Conservation (phyloP, 495 filamentous ascomycete species). For the Lasiosphaeria hispida region DNA sequence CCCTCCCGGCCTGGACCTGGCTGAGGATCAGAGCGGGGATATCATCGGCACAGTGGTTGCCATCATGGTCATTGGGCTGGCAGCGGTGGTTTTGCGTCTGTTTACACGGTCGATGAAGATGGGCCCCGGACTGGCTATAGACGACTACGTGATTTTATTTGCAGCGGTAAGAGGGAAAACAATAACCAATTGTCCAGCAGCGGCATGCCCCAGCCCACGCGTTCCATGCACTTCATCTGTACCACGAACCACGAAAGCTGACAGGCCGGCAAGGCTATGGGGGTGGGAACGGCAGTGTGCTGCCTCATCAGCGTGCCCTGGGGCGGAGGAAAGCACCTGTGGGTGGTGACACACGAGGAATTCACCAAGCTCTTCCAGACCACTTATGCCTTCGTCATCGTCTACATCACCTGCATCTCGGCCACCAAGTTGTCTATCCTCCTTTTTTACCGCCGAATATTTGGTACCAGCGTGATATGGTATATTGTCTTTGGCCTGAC, state of each 20-base stretch:
- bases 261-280: slow-evolving; percentile 12
- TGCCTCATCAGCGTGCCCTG: slow-evolving; percentile 20
- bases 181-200: background rate
- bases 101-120: slow-evolving; percentile 14
- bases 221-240: too few relatives aligned
- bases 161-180: slow-evolving; percentile 13
- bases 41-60: slow-evolving; percentile 23
- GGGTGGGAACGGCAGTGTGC: slow-evolving; percentile 22
- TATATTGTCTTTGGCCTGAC: slow-evolving; percentile 17
- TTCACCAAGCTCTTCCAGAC: slow-evolving; percentile 26
- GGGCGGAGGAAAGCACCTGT: slow-evolving; percentile 24
- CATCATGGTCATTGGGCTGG: slow-evolving; percentile 20
- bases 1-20: slow-evolving; percentile 17
- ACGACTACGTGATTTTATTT: slow-evolving; percentile 22
- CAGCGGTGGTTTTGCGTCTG: slow-evolving; percentile 15
- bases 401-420: slow-evolving; percentile 28
- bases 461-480: slow-evolving; percentile 21
- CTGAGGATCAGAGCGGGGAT: slow-evolving; percentile 17
- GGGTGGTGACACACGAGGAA: slow-evolving; percentile 17
- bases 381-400: slow-evolving; percentile 26
- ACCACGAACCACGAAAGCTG: background rate
- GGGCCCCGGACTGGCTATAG: slow-evolving; percentile 19
- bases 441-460: slow-evolving; percentile 25
- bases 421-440: slow-evolving; percentile 24
- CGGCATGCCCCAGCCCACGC: background rate